Conservation (phyloP, 1,139 yeast genomes). For the Yamadazyma atmosphaerica region DNA sequence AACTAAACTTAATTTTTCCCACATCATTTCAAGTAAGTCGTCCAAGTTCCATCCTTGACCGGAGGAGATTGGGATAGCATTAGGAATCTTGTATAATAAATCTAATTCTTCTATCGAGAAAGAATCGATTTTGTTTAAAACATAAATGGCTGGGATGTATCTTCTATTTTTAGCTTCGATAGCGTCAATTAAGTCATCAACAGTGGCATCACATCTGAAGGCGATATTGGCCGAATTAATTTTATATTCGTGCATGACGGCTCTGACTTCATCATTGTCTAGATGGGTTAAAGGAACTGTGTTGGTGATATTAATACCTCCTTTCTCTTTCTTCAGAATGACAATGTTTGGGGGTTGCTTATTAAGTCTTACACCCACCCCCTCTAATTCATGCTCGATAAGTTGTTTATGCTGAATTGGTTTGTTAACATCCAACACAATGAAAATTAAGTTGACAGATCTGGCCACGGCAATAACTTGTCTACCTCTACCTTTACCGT, state of each 20-base stretch:
- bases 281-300: conserved; percentile 91
- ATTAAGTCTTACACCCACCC: conserved; percentile 93
- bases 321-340: conserved; percentile 89
- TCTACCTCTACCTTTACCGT: conserved; percentile 98
- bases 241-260: conserved; percentile 93
- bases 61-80: conserved; percentile 95
- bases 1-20: conserved; percentile 86
- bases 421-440: conserved; percentile 92
- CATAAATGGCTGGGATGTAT: conserved; percentile 94
- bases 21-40: conserved; percentile 89
- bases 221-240: conserved; percentile 97
- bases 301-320: conserved; percentile 91
- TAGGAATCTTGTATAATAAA: conserved; percentile 83
- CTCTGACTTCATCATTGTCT: conserved; percentile 89
- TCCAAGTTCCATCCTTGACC: conserved; percentile 97
- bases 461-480: conserved; percentile 99
- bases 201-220: conserved; percentile 95
- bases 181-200: conserved; percentile 93
- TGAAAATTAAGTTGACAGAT: conserved; percentile 88
- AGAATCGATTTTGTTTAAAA: conserved; percentile 91
- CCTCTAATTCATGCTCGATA: conserved; percentile 93
- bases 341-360: conserved; percentile 90
- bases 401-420: conserved; percentile 92
- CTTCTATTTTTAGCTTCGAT: conserved; percentile 86
- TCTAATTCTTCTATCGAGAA: conserved; percentile 92